These are phyloP conservation scores for Dioscorea zingiberensis DNA, from an alignment of 106 monocot genomes.

Conservation along the genomic window DNA sequence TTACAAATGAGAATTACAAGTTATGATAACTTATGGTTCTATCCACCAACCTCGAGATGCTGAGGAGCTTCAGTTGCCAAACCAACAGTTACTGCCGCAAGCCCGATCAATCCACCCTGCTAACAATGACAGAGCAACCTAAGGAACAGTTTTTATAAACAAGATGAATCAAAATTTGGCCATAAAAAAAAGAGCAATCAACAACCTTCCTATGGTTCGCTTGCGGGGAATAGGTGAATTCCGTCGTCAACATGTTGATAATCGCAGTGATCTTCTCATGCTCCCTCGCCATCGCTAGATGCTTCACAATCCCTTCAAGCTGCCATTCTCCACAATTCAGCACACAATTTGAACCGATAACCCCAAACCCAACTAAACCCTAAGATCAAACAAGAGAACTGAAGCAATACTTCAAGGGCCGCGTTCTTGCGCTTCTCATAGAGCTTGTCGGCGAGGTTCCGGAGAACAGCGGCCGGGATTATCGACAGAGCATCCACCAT, in stretches of 20 bases:
- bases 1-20: no score
- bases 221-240: slow-evolving; percentile 57
- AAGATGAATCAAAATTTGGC: not conserved
- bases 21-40: no score
- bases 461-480: slow-evolving; percentile 57
- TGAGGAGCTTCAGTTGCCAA: slow-evolving; percentile 77
- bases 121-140: no score
- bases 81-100: slow-evolving; percentile 93
- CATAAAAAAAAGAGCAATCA: not conserved
- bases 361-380: not conserved
- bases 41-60: slow-evolving; percentile 76
- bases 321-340: slow-evolving; percentile 7
- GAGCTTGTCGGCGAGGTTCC: slow-evolving; percentile 93
- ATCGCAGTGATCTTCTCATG: slow-evolving; percentile 72
- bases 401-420: slow-evolving; percentile 63
- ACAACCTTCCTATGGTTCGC: slow-evolving; percentile 84
- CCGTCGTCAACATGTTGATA: slow-evolving; percentile 44
- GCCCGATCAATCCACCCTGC: slow-evolving; percentile 92
- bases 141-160: not conserved
- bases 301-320: slow-evolving; percentile 77
- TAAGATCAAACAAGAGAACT: not conserved
- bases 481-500: slow-evolving; percentile 64
- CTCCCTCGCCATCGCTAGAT: slow-evolving; percentile 50
- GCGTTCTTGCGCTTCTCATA: slow-evolving; percentile 99
- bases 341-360: not conserved